A percentile compares a stretch with the other conserved stretches of the same genome.
These are phyloP conservation scores for Clathrus columnatus DNA, from an alignment of 768 basidiomycete species.

Conservation along the genomic window DNA sequence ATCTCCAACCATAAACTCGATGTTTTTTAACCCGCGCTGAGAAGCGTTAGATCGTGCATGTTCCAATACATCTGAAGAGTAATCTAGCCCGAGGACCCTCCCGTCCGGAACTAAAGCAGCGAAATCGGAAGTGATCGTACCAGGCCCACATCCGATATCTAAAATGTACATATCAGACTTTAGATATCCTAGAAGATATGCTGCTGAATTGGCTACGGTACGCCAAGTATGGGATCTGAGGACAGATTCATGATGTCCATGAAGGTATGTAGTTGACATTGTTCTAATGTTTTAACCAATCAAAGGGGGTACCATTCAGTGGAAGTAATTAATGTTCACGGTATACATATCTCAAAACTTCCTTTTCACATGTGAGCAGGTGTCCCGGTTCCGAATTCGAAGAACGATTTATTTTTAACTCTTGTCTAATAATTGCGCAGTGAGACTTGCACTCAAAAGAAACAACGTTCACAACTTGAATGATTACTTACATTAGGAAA, in stretches of 20 bases:
- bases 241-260: slow-evolving; percentile 26
- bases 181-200: slow-evolving; percentile 30
- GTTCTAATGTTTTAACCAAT: too few species aligned
- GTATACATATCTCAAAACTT: too few species aligned
- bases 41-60: slow-evolving; percentile 25
- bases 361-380: too few species aligned
- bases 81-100: slow-evolving; percentile 36
- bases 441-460: too few species aligned
- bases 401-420: too few species aligned
- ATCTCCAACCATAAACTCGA: slow-evolving; percentile 32
- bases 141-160: slow-evolving; percentile 46
- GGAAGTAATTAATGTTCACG: too few species aligned
- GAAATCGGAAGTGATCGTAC: slow-evolving; percentile 39
- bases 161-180: slow-evolving; percentile 33
- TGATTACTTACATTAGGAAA: too few species aligned
- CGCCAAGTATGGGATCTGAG: slow-evolving; percentile 28
- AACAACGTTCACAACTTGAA: too few species aligned
- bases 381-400: too few species aligned
- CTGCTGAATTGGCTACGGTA: slow-evolving; percentile 35
- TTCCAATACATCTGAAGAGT: slow-evolving; percentile 25
- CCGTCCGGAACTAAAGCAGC: slow-evolving; percentile 33
- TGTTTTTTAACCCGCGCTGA: slow-evolving; percentile 26
- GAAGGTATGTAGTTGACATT: slow-evolving; percentile 16
- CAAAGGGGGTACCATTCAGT: too few species aligned
- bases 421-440: too few species aligned